phyloP scores from a whole-genome alignment of 1,284 basidiomycete species.

The Puccinia coronata region DNA sequence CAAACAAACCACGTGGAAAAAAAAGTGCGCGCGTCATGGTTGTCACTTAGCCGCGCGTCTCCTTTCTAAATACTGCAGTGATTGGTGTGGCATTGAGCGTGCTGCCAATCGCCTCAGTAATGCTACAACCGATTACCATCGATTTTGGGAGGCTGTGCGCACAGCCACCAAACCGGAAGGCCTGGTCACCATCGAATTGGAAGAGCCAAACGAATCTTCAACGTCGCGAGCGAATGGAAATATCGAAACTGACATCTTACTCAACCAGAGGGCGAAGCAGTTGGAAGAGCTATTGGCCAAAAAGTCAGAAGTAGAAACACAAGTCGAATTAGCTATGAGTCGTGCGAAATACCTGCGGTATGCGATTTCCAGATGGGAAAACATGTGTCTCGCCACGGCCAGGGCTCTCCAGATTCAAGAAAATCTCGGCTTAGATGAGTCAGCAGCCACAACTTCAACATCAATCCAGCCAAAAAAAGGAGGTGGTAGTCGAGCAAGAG shows the following conservation, averaged over 20 bases:
- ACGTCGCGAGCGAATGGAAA: background rate
- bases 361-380: slow-evolving; percentile 45
- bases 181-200: slow-evolving; percentile 52
- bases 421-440: slow-evolving; percentile 5
- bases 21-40: slow-evolving; percentile 28
- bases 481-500: slow-evolving; percentile 11
- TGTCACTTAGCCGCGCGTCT: slow-evolving; percentile 31
- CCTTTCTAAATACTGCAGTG: slow-evolving; percentile 45
- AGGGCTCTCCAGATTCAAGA: slow-evolving; percentile 41
- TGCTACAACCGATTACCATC: slow-evolving; percentile 16
- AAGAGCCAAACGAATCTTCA: background rate
- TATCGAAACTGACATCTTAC: background rate
- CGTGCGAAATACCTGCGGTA: slow-evolving; percentile 31
- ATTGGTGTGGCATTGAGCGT: slow-evolving; percentile 40
- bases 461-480: slow-evolving; percentile 27
- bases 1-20: slow-evolving; percentile 43
- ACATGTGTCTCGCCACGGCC: slow-evolving; percentile 44
- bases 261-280: background rate
- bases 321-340: slow-evolving; percentile 16
- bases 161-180: slow-evolving; percentile 52
- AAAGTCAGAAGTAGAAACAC: slow-evolving; percentile 25
- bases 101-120: slow-evolving; percentile 20
- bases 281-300: slow-evolving; percentile 21
- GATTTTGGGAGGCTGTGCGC: slow-evolving; percentile 41
- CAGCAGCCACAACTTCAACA: background rate